Evolutionary conservation across 192 early-diverging fungal genomes (phyloP).

Genomic region (Phycomyces nitens): DNA sequence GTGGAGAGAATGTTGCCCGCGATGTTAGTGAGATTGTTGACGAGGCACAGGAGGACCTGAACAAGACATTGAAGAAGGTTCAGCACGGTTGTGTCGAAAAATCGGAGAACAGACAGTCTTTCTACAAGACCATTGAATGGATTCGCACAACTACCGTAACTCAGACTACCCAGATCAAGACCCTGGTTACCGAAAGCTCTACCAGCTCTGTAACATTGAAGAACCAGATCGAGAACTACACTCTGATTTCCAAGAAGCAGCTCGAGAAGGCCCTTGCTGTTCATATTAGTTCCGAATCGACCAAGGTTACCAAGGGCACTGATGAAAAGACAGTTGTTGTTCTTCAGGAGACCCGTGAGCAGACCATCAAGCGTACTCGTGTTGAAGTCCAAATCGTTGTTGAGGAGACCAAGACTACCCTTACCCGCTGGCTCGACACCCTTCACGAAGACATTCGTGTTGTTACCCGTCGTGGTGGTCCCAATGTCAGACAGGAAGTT

Average conservation of each 20-base stretch:
- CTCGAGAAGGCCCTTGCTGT: slow-evolving; percentile 13
- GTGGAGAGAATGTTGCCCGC: slow-evolving; percentile 9
- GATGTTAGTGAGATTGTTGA: slow-evolving; percentile 18
- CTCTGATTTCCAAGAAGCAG: slow-evolving; percentile 14
- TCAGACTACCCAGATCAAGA: slow-evolving; percentile 10
- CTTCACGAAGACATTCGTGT: slow-evolving; percentile 7
- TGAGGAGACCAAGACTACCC: slow-evolving; percentile 5
- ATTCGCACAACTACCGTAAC: slow-evolving; percentile 5
- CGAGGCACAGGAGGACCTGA: slow-evolving; percentile 16
- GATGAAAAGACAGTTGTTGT: slow-evolving; percentile 2
- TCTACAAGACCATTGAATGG: slow-evolving; percentile 17
- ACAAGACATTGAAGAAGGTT: slow-evolving; percentile 1
- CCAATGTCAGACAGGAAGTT: slow-evolving; percentile 1
- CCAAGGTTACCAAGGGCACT: not conserved
- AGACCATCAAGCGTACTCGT: slow-evolving; percentile 3
- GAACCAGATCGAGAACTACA: slow-evolving; percentile 20
- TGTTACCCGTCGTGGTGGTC: not conserved
- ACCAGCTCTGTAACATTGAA: slow-evolving; percentile 11
- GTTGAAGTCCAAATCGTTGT: slow-evolving; percentile 6
- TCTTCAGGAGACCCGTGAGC: slow-evolving; percentile 15
- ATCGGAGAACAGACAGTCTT: not conserved
- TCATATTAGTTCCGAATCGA: slow-evolving; percentile 1
- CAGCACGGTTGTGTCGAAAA: not conserved
- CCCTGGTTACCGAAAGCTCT: slow-evolving; percentile 3
- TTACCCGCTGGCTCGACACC: slow-evolving; percentile 14